These are phyloP conservation scores for Amanita inopinata DNA, from an alignment of 768 basidiomycete genomes.

Conservation along the genomic window DNA sequence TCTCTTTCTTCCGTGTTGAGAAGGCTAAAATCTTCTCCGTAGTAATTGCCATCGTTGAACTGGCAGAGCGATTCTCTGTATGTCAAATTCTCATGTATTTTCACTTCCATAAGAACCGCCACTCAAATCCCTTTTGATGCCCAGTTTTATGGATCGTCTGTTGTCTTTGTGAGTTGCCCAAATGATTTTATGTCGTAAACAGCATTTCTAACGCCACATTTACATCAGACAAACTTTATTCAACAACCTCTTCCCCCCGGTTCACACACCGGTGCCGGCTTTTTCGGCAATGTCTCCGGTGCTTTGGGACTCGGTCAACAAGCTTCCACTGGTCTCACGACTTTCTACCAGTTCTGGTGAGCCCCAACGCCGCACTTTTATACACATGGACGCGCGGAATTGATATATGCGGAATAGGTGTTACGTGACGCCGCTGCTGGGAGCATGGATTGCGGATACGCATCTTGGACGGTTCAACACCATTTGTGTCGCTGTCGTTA, in stretches of 20 bases:
- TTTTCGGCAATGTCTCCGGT: slow-evolving; percentile 46
- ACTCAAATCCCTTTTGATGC: background rate
- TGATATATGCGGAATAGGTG: too few relatives aligned
- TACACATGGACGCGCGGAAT: too few relatives aligned
- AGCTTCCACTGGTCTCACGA: slow-evolving; percentile 61
- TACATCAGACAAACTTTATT: slow-evolving; percentile 57
- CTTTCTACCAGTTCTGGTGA: slow-evolving; percentile 68
- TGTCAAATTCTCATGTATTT: slow-evolving; percentile 10
- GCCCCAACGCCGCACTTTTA: too few relatives aligned
- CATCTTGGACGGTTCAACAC: slow-evolving; percentile 71
- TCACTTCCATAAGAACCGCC: background rate
- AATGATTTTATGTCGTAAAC: background rate
- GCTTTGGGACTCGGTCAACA: slow-evolving; percentile 61
- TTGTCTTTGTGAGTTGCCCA: slow-evolving; percentile 34
- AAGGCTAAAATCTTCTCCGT: background rate
- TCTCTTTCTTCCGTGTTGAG: slow-evolving; percentile 1
- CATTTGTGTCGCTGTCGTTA: slow-evolving; percentile 44
- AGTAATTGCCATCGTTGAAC: slow-evolving; percentile 61
- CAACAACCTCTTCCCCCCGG: slow-evolving; percentile 59
- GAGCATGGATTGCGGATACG: slow-evolving; percentile 67
- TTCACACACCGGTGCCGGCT: slow-evolving; percentile 57
- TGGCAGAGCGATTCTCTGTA: slow-evolving; percentile 69
- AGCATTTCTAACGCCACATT: background rate
- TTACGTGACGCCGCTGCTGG: slow-evolving; percentile 55
- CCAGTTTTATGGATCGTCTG: slow-evolving; percentile 36